These are phyloP conservation scores for Poa pratensis DNA, from an alignment of 176 grass and related monocot genomes.

Conservation along the genomic window DNA sequence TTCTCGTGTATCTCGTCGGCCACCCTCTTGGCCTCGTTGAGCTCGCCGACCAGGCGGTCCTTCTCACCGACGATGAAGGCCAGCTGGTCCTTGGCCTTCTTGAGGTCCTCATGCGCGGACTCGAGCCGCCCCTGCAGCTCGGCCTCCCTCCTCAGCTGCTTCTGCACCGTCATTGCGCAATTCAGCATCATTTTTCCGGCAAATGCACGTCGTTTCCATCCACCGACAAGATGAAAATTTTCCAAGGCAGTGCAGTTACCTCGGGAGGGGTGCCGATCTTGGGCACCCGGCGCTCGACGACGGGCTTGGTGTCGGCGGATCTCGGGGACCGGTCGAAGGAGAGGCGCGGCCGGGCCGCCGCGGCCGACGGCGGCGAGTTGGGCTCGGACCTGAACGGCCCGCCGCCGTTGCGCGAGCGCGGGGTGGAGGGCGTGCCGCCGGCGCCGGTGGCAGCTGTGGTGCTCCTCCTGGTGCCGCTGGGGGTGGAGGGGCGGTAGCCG, in stretches of 20 bases:
- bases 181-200: neutral
- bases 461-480: constrained; percentile 48
- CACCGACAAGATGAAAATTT: neutral
- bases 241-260: constrained; percentile 43
- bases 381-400: constrained; percentile 66
- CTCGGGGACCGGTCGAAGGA: constrained; percentile 90
- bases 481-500: constrained; percentile 53
- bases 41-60: constrained; percentile 58
- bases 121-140: constrained; percentile 74
- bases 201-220: neutral
- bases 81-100: constrained; percentile 80
- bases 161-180: constrained; percentile 55
- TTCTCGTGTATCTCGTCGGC: constrained; percentile 70
- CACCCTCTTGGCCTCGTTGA: constrained; percentile 67
- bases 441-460: constrained; percentile 11
- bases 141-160: constrained; percentile 54
- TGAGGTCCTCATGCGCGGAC: constrained; percentile 67
- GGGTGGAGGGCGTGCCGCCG: constrained; percentile 58
- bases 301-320: constrained; percentile 71
- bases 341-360: constrained; percentile 63
- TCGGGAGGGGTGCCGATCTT: constrained; percentile 78
- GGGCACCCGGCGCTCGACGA: constrained; percentile 71
- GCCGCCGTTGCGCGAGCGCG: constrained; percentile 56
- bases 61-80: constrained; percentile 69
- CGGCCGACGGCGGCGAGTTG: constrained; percentile 63